Evolutionary conservation across 2,329 filamentous ascomycete species (phyloP), one percentile per base, ranked within the genome.

Genomic region (Talaromyces marneffei): DNA sequence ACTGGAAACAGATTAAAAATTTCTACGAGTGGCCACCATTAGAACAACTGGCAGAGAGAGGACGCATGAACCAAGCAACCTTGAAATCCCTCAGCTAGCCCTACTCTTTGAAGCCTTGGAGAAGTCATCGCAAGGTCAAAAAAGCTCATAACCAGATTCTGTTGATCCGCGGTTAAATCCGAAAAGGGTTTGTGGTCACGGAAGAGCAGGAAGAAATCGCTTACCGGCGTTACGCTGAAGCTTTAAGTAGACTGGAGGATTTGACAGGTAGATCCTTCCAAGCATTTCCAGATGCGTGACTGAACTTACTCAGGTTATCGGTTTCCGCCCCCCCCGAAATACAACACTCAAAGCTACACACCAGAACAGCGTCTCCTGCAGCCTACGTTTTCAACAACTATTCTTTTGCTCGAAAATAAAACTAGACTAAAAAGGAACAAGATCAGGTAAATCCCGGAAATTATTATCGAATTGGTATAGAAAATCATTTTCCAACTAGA

Each of bases 1-100:
- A 55, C 52, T 55, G 18, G 52, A 55, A 55, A 25, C n/a, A 39
- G 33, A 29, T 55, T 39, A 39, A 39, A 27, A 39, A 55, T 23
- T 55, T 55, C 52, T 55, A 55, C 39, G 31, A 55, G n/a, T 39
- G 12, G 52, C 52, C 31, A 39, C 52, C 14, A n/a, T n/a, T 55
- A 3, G 52, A 55, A 39, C 14, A 39, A 20, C 18, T 35, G 44
- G 31, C 12, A 35, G 50, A 54, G 12, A 54, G 50, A 35, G 29
- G 31, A 54, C n/a, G 29, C n/a, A 54, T 54, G 29, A 54, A 54
- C 31, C 50, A 35, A 18, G 29, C 31, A 20, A n/a, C n/a, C 31
- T 35, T 54, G 2, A 54, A 54, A 14, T 54, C 50, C 9, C 10
- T 54, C 14, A 1, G 25, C 27, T 54, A 12, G 50, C 10, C 50